These are phyloP conservation scores for Mycena epipterygia DNA, from an alignment of 768 basidiomycete species.

Conservation along the genomic window DNA sequence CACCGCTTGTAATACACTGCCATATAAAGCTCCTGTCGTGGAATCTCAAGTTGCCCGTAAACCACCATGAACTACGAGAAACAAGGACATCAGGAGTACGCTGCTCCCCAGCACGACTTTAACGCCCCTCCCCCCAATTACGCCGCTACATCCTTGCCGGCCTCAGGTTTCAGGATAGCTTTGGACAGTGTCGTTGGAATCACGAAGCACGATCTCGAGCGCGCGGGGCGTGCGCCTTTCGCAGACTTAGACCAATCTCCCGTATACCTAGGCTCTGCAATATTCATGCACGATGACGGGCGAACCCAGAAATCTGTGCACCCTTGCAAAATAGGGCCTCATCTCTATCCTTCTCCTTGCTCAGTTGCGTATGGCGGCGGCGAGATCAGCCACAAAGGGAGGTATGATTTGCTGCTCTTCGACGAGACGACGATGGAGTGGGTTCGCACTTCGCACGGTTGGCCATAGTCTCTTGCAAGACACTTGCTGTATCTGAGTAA, in stretches of 20 bases:
- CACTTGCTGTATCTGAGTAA: conserved; percentile 16
- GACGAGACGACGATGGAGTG: conserved; percentile 79
- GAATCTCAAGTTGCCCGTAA: conserved; percentile 54
- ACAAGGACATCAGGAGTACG: neutral
- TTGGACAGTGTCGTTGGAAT: conserved; percentile 49
- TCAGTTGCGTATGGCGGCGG: conserved; percentile 74
- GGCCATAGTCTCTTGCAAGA: conserved; percentile 55
- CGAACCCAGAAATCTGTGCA: conserved; percentile 68
- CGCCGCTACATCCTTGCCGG: conserved; percentile 35
- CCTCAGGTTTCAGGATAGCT: conserved; percentile 44
- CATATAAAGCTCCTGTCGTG: conserved; percentile 41
- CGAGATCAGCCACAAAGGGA: conserved; percentile 72
- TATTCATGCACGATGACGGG: conserved; percentile 54
- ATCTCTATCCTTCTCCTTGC: conserved; percentile 61
- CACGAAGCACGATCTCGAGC: conserved; percentile 48
- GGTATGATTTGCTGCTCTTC: conserved; percentile 84
- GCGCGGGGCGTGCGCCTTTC: conserved; percentile 66
- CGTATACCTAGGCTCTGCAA: conserved; percentile 81
- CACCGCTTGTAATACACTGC: conserved; percentile 2
- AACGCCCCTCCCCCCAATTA: conserved; percentile 21
- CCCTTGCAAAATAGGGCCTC: conserved; percentile 84
- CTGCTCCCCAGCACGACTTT: conserved; percentile 3
- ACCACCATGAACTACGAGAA: conserved; percentile 31
- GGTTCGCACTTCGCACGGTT: conserved; percentile 73
- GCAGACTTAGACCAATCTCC: conserved; percentile 73